These are phyloP conservation scores for Hanseniaspora uvarum DNA, from an alignment of 1,139 yeast species.

Conservation along the genomic window DNA sequence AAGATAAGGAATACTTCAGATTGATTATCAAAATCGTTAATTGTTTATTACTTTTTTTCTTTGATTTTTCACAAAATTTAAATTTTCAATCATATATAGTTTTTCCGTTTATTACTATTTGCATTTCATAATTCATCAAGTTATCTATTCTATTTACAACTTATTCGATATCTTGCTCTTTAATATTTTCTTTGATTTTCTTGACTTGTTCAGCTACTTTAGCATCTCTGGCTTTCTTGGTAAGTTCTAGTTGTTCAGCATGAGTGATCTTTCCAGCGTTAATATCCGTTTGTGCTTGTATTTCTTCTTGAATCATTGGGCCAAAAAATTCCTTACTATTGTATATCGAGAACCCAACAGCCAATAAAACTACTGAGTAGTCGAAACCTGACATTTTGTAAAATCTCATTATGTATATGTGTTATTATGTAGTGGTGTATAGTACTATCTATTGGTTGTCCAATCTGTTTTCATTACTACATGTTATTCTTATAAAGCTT, in stretches of 20 bases:
- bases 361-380: conserved; percentile 8
- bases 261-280: conserved; percentile 9
- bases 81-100: neutral
- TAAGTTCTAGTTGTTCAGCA: neutral
- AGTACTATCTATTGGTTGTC: neutral
- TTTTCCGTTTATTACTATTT: neutral
- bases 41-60: neutral
- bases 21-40: neutral
- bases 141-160: neutral
- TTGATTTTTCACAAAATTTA: too few relatives aligned
- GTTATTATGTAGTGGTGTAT: neutral
- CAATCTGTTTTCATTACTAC: neutral
- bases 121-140: neutral
- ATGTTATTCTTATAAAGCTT: too few relatives aligned
- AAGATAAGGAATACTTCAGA: neutral
- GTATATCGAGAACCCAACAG: conserved; percentile 7
- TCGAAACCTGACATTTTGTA: conserved; percentile 13
- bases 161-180: neutral
- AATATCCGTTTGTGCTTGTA: conserved; percentile 13
- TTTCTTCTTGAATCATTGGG: conserved; percentile 14
- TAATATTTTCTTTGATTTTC: neutral
- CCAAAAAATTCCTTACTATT: conserved; percentile 12
- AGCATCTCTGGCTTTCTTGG: neutral
- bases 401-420: conserved; percentile 7
- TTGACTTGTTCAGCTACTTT: neutral